These are phyloP conservation scores for Phytophthora hybrid DNA, from an alignment of 352 stramenopile species.

Conservation along the genomic window DNA sequence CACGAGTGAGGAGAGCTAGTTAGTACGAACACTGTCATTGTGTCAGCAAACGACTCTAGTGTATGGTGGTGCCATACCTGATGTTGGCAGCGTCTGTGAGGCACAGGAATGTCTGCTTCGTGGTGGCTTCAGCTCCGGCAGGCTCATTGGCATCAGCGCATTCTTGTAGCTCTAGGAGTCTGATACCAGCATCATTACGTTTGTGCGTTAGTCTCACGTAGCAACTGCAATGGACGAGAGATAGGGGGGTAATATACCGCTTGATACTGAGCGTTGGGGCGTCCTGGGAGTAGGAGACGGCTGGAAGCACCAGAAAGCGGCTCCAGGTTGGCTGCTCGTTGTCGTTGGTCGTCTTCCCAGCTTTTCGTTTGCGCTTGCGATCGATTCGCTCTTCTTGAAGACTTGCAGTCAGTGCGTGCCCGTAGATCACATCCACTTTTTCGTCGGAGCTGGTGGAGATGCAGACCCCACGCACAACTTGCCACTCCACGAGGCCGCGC, in stretches of 20 bases:
- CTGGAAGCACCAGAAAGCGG: constrained; percentile 52
- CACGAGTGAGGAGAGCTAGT: constrained; percentile 1
- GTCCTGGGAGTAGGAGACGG: constrained; percentile 12
- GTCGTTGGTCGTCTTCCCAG: neutral
- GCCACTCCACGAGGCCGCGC: constrained; percentile 47
- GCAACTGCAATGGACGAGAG: neutral
- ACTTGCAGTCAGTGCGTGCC: constrained; percentile 25
- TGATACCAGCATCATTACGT: constrained; percentile 9
- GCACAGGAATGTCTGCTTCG: constrained; percentile 51
- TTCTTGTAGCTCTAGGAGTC: constrained; percentile 51
- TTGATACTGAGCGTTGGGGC: constrained; percentile 48
- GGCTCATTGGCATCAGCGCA: constrained; percentile 35
- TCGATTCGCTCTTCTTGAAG: constrained; percentile 54
- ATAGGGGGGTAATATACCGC: constrained; percentile 27
- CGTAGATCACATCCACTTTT: constrained; percentile 47
- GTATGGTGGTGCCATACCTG: constrained; percentile 38
- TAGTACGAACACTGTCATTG: neutral
- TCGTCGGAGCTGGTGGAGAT: constrained; percentile 27
- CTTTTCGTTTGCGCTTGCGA: constrained; percentile 51
- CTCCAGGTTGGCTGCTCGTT: constrained; percentile 28
- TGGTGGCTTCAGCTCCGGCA: neutral
- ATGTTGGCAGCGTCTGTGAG: constrained; percentile 59
- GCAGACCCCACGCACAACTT: constrained; percentile 31
- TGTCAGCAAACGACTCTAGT: neutral
- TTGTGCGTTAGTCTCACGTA: neutral